These are phyloP conservation scores for Agaricus blazei DNA, from an alignment of 768 basidiomycete genomes.

Conservation along the genomic window DNA sequence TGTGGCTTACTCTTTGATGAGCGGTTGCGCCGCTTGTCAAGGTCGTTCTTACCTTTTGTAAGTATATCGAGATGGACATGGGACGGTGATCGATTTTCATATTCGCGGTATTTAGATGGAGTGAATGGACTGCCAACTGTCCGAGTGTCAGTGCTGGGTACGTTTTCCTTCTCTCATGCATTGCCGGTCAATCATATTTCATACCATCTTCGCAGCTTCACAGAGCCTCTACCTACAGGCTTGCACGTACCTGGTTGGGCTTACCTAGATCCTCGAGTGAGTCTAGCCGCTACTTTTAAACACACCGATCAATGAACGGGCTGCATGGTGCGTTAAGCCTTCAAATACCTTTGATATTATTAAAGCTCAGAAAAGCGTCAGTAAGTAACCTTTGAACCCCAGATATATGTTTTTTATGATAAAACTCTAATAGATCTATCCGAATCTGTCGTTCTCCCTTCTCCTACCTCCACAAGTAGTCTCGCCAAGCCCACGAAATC, in stretches of 20 bases:
- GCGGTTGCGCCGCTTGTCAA: no score
- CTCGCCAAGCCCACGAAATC: neutral
- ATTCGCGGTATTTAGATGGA: no score
- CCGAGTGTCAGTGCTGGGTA: no score
- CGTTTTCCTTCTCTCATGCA: neutral
- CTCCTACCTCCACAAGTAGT: neutral
- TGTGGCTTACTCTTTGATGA: no score
- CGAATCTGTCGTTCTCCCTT: slow-evolving; percentile 3
- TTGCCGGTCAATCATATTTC: neutral
- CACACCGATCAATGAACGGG: neutral
- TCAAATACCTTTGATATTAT: slow-evolving; percentile 4
- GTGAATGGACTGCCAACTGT: no score
- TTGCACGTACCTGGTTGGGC: slow-evolving; percentile 59
- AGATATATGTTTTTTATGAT: neutral
- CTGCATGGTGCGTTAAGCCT: neutral
- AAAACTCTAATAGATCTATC: neutral
- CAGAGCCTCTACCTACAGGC: slow-evolving; percentile 39
- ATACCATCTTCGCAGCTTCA: slow-evolving; percentile 30
- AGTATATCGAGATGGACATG: no score
- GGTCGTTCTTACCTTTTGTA: no score
- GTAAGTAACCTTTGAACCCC: neutral
- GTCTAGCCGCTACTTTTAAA: neutral
- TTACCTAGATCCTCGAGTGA: slow-evolving; percentile 47
- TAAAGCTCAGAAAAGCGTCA: neutral
- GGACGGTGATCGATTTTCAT: no score